Evolutionary conservation across 495 filamentous ascomycete species (phyloP).

Genomic region (Aspergillus haitiensis): DNA sequence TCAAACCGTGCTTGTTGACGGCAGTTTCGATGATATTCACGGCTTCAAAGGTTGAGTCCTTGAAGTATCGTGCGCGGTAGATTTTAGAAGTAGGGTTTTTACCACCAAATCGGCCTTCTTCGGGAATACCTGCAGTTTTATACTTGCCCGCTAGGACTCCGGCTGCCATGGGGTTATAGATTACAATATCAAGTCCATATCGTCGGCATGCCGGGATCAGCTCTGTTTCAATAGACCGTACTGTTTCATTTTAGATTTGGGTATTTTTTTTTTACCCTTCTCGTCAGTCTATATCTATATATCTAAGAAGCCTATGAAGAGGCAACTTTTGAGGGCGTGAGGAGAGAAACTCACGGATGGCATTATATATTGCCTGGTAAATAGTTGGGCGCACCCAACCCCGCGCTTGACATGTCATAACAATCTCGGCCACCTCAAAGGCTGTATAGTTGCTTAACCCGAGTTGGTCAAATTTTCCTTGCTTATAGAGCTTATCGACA

Average conservation of each 20-base stretch:
- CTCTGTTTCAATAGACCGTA: slow-evolving; percentile 76
- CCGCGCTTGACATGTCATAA: slow-evolving; percentile 71
- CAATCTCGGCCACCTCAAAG: slow-evolving; percentile 89
- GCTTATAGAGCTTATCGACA: slow-evolving; percentile 76
- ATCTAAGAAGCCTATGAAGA: slow-evolving; percentile 54
- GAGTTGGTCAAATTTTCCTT: slow-evolving; percentile 83
- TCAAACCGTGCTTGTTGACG: slow-evolving; percentile 70
- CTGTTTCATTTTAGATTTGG: slow-evolving; percentile 23
- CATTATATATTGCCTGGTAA: slow-evolving; percentile 66
- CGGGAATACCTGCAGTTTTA: slow-evolving; percentile 65
- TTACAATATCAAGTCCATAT: slow-evolving; percentile 81
- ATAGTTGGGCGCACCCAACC: slow-evolving; percentile 63
- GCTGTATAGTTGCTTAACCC: slow-evolving; percentile 84
- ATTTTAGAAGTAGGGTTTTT: slow-evolving; percentile 48
- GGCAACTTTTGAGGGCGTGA: not conserved
- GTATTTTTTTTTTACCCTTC: too few species aligned
- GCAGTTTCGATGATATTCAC: slow-evolving; percentile 71
- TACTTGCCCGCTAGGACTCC: slow-evolving; percentile 85
- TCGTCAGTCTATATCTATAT: slow-evolving; percentile 54
- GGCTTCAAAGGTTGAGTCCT: slow-evolving; percentile 73
- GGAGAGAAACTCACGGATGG: slow-evolving; percentile 43
- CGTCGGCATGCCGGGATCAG: slow-evolving; percentile 74
- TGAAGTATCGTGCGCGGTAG: slow-evolving; percentile 82
- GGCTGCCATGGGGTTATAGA: slow-evolving; percentile 86
- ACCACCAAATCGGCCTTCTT: slow-evolving; percentile 68